Evolutionary conservation across 768 basidiomycete species (phyloP).

Genomic region (Pulveroboletus sp.): DNA sequence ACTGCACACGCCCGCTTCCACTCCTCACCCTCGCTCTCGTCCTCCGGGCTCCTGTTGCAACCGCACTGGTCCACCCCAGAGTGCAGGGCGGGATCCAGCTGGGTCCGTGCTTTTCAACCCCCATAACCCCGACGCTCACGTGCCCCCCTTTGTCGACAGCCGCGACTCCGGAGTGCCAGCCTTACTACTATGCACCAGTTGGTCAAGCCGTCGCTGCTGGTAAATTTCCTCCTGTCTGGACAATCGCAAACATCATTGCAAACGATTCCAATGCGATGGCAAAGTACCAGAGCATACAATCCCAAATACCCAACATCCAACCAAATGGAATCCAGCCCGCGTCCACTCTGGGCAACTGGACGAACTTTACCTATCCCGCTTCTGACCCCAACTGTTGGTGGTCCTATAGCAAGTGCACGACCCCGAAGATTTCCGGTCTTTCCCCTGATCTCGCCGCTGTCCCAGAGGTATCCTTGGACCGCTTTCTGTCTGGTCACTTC

Average conservation of each 20-base stretch:
- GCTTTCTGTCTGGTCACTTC: not conserved
- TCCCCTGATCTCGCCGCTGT: constrained; percentile 40
- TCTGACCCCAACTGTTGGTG: constrained; percentile 50
- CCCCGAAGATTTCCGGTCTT: constrained; percentile 43
- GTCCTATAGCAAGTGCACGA: constrained; percentile 37
- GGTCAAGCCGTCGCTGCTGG: constrained; percentile 24
- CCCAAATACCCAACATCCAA: constrained; percentile 43
- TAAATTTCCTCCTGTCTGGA: constrained; percentile 44
- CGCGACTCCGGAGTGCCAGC: constrained; percentile 36
- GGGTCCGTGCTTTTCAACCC: constrained; percentile 21
- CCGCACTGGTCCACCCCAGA: constrained; percentile 29
- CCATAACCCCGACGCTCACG: not conserved
- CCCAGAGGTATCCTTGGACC: constrained; percentile 39
- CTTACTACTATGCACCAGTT: constrained; percentile 40
- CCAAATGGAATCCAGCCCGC: constrained; percentile 32
- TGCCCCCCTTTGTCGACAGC: constrained; percentile 16
- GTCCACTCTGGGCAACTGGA: constrained; percentile 28
- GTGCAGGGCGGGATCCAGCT: constrained; percentile 36
- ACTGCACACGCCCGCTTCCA: not conserved
- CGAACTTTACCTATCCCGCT: constrained; percentile 32
- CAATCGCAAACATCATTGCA: constrained; percentile 39
- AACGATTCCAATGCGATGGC: constrained; percentile 39
- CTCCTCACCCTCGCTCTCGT: constrained; percentile 1
- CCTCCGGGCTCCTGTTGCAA: constrained; percentile 1
- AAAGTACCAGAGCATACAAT: constrained; percentile 41